Percentiles rank a stretch among this genome's conserved stretches.
Conservation (phyloP, 1,284 basidiomycete genomes). For the Ustilago xerochloae region DNA sequence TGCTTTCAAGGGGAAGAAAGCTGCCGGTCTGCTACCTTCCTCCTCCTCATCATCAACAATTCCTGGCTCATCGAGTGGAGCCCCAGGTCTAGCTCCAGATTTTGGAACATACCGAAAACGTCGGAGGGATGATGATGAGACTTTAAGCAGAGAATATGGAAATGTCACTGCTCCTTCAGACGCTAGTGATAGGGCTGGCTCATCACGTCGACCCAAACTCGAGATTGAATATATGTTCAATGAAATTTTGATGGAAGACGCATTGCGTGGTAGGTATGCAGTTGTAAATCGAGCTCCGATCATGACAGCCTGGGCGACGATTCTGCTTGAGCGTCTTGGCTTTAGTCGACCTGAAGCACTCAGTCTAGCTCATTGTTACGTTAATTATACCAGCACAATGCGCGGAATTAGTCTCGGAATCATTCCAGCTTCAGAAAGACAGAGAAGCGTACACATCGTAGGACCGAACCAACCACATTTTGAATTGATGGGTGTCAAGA, state of each 20-base stretch:
- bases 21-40: slow-evolving; percentile 40
- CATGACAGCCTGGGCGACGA: slow-evolving; percentile 90
- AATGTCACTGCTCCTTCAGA: slow-evolving; percentile 37
- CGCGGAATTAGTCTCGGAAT: slow-evolving; percentile 41
- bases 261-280: slow-evolving; percentile 71
- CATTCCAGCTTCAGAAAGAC: slow-evolving; percentile 26
- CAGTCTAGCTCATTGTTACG: slow-evolving; percentile 89
- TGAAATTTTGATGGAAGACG: slow-evolving; percentile 44
- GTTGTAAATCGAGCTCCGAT: slow-evolving; percentile 91
- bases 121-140: slow-evolving; percentile 45
- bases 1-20: slow-evolving; percentile 53
- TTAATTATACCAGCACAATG: slow-evolving; percentile 79
- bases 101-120: slow-evolving; percentile 32
- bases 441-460: slow-evolving; percentile 71
- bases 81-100: slow-evolving; percentile 24
- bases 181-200: slow-evolving; percentile 2
- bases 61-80: background rate
- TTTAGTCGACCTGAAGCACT: slow-evolving; percentile 88
- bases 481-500: slow-evolving; percentile 87
- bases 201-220: slow-evolving; percentile 9
- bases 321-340: slow-evolving; percentile 84
- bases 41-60: background rate
- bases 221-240: slow-evolving; percentile 53
- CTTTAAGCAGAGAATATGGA: slow-evolving; percentile 53
- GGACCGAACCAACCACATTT: slow-evolving; percentile 88